Conservation (phyloP, 768 basidiomycete genomes). For the Dioszegia aurantiaca region DNA sequence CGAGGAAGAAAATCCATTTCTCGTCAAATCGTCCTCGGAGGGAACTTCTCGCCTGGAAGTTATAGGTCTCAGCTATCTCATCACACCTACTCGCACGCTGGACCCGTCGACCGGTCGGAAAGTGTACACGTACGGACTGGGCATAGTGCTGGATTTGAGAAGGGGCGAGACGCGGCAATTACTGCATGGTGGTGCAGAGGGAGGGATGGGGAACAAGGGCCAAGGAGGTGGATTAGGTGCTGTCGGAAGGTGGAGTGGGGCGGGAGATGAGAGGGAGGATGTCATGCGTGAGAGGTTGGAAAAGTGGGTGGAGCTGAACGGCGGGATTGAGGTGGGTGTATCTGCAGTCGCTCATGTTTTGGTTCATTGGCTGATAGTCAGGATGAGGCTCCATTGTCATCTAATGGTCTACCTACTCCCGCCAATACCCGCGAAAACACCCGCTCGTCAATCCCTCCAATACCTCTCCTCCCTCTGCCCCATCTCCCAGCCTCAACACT, state of each 20-base stretch:
- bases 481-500: constrained; percentile 35
- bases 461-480: constrained; percentile 40
- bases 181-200: constrained; percentile 37
- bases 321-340: constrained; percentile 41
- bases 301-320: constrained; percentile 46
- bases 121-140: constrained; percentile 48
- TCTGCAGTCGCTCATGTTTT: background rate
- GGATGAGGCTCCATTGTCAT: background rate
- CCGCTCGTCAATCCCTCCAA: constrained; percentile 38
- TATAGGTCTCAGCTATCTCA: constrained; percentile 31
- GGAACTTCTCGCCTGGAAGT: constrained; percentile 13
- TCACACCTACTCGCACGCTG: constrained; percentile 46
- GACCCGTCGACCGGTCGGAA: constrained; percentile 34
- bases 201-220: constrained; percentile 44
- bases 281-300: constrained; percentile 37
- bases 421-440: constrained; percentile 19
- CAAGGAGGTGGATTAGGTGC: constrained; percentile 48
- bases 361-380: background rate
- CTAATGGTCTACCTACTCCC: constrained; percentile 32
- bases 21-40: constrained; percentile 16
- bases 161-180: constrained; percentile 46
- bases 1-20: constrained; percentile 44
- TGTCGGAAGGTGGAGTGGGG: constrained; percentile 47
- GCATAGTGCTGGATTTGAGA: constrained; percentile 43
- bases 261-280: constrained; percentile 38